These are phyloP conservation scores for Magnolia changhungtana DNA, from an alignment of 164 flowering plant species.

Conservation along the genomic window DNA sequence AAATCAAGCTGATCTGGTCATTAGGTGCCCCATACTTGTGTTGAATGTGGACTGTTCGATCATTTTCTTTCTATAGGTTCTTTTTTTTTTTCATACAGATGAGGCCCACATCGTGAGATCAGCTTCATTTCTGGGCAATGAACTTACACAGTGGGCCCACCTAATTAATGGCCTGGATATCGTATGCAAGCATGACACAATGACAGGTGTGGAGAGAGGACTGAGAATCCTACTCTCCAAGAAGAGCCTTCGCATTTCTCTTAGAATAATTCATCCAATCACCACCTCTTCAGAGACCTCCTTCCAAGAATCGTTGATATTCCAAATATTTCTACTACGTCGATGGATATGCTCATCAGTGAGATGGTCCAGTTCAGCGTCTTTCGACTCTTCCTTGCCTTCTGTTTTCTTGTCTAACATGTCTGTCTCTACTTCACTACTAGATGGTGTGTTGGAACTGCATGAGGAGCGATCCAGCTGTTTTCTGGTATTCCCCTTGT, in stretches of 20 bases:
- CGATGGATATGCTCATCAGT: slow-evolving; percentile 43
- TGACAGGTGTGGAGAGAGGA: not conserved
- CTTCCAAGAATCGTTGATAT: slow-evolving; percentile 71
- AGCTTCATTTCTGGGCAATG: no score
- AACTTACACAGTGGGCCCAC: not conserved
- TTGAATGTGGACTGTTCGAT: not conserved
- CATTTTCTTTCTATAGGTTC: not conserved
- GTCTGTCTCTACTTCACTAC: slow-evolving; percentile 82
- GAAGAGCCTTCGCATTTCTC: not conserved
- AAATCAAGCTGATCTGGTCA: not conserved
- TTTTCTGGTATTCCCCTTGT: slow-evolving; percentile 47
- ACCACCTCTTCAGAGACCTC: slow-evolving; percentile 91
- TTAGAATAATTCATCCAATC: not conserved
- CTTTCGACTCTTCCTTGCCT: slow-evolving; percentile 46
- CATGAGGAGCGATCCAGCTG: slow-evolving; percentile 84
- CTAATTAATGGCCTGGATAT: not conserved
- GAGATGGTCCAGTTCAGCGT: slow-evolving; percentile 38
- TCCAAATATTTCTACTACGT: slow-evolving; percentile 48
- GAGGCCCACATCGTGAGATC: not conserved
- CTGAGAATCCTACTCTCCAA: not conserved
- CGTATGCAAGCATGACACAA: not conserved
- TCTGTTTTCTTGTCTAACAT: slow-evolving; percentile 46
- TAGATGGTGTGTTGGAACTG: slow-evolving; percentile 88
- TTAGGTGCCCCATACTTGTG: not conserved
- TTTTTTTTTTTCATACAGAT: not conserved